phyloP scores from a whole-genome alignment of 257 asterid genomes.

The Ocimum tenuiflorum region DNA sequence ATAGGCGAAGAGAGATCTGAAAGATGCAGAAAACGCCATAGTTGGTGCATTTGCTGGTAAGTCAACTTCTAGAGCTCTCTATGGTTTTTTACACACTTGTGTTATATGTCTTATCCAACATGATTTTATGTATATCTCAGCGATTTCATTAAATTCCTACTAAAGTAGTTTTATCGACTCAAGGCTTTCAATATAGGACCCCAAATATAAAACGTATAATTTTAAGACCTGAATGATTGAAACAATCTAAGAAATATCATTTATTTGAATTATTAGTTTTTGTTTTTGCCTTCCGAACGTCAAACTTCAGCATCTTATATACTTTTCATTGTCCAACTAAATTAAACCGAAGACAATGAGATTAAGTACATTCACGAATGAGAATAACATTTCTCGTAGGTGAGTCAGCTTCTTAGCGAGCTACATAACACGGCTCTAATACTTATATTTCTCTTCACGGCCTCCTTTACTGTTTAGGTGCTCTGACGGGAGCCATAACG shows the following conservation, averaged over 20 bases:
- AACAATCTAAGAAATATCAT: no score
- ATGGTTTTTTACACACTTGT: slow-evolving; percentile 3
- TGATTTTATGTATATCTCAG: not conserved
- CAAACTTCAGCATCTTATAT: not conserved
- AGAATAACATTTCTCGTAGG: not conserved
- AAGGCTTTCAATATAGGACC: not conserved
- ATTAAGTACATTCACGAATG: not conserved
- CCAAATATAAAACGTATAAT: no score
- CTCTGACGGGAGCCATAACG: slow-evolving; percentile 91
- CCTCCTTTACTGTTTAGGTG: slow-evolving; percentile 41
- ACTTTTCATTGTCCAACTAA: not conserved
- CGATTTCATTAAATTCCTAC: not conserved
- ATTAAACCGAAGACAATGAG: not conserved
- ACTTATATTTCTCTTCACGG: not conserved
- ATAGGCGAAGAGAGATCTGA: slow-evolving; percentile 90
- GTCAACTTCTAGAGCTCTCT: slow-evolving; percentile 13
- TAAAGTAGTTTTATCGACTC: no score
- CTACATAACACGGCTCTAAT: not conserved
- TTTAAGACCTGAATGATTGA: no score
- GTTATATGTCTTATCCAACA: not conserved
- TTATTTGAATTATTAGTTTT: no score
- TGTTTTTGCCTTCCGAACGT: no score
- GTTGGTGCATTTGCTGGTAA: slow-evolving; percentile 96
- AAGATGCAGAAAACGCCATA: slow-evolving; percentile 84
- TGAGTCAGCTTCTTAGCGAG: no score